Evolutionary conservation across 306 rosid species (phyloP).

Genomic region (Ziziphus jujuba): DNA sequence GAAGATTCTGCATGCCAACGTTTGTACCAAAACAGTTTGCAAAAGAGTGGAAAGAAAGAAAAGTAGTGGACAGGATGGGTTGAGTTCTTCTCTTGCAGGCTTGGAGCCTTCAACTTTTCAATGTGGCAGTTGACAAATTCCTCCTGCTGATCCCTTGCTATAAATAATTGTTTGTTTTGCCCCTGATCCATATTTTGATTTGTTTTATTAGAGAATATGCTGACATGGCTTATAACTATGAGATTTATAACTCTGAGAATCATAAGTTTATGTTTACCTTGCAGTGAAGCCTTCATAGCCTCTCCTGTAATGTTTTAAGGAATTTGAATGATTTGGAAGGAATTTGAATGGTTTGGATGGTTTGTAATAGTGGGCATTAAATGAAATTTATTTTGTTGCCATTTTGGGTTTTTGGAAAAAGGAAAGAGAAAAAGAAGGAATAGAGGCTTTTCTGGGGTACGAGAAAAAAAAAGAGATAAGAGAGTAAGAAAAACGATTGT

Average conservation of each 20-base stretch:
- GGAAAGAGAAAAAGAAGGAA: no score
- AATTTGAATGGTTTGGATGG: no score
- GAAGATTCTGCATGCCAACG: not conserved
- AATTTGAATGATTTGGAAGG: no score
- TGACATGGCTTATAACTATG: not conserved
- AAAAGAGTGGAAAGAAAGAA: not conserved
- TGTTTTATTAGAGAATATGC: not conserved
- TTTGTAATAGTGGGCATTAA: no score
- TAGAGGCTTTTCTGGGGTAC: no score
- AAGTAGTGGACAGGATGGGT: constrained; percentile 1
- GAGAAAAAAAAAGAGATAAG: no score
- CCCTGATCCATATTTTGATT: constrained; percentile 22
- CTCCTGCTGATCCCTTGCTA: constrained; percentile 10
- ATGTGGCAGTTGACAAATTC: not conserved
- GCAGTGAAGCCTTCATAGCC: constrained; percentile 20
- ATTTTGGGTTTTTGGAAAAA: no score
- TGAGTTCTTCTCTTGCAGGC: constrained; percentile 2
- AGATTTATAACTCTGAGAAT: no score
- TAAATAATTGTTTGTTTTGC: constrained; percentile 5
- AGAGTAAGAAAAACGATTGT: no score
- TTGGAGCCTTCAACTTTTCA: constrained; percentile 5
- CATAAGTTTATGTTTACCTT: constrained; percentile 4
- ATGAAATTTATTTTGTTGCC: no score
- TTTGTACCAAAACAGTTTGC: not conserved
- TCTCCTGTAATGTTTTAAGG: no score